Percentiles rank a stretch among this genome's conserved stretches.
phyloP scores from a whole-genome alignment of 257 asterid genomes.

The Henckelia pumila region DNA sequence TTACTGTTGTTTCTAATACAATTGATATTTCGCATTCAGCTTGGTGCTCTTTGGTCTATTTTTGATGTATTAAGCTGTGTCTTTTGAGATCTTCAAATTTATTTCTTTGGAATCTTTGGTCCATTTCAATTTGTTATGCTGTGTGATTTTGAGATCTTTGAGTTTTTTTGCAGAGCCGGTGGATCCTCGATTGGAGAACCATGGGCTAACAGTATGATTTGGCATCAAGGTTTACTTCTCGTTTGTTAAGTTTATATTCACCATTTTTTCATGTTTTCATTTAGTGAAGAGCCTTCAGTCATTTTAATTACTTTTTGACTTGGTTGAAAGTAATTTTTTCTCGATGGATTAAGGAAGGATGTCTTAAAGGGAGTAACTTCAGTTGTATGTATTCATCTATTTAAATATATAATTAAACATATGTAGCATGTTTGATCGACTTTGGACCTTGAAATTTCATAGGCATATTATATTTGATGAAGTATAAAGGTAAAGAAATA shows the following conservation, averaged over 20 bases:
- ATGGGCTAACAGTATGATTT: slow-evolving; percentile 70
- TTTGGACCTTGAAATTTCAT: neutral
- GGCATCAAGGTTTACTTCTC: slow-evolving; percentile 82
- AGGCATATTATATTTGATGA: too few relatives aligned
- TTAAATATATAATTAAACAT: neutral
- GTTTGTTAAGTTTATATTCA: slow-evolving; percentile 18
- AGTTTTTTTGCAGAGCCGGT: slow-evolving; percentile 84
- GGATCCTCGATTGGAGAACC: slow-evolving; percentile 69
- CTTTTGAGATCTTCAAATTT: too few relatives aligned
- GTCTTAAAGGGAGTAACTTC: slow-evolving; percentile 91
- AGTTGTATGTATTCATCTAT: slow-evolving; percentile 53
- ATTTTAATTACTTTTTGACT: slow-evolving; percentile 25
- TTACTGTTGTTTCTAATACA: too few relatives aligned
- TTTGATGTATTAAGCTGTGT: too few relatives aligned
- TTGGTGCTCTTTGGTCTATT: too few relatives aligned
- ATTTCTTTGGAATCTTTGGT: too few relatives aligned
- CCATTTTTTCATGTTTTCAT: slow-evolving; percentile 15
- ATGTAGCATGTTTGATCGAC: neutral
- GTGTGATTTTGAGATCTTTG: too few relatives aligned
- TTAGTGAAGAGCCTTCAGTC: slow-evolving; percentile 7
- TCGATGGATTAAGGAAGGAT: slow-evolving; percentile 78
- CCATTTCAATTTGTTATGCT: too few relatives aligned
- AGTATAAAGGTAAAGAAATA: too few relatives aligned
- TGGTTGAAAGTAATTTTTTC: slow-evolving; percentile 71
- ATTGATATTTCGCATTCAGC: too few relatives aligned